Conservation (phyloP, 257 asterid species). For the Solanum pinnatisectum region DNA sequence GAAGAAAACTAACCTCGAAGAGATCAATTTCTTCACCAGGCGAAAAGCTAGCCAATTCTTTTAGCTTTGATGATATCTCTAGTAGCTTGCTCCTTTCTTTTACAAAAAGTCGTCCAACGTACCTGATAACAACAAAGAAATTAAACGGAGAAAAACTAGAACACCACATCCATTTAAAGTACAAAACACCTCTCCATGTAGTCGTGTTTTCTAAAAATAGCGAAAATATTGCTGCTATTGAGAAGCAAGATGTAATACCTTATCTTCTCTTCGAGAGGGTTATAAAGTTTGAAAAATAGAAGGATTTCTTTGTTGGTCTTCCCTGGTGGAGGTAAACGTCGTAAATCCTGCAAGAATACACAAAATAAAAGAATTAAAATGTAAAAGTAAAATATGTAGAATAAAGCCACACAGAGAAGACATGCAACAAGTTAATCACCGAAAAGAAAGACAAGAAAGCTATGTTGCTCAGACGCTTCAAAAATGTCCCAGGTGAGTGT, state of each 20-base stretch:
- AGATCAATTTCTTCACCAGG: constrained; percentile 69
- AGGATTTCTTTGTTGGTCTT: constrained; percentile 49
- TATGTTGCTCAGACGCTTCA: not conserved
- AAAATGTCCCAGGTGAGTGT: not conserved
- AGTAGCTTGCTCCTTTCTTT: constrained; percentile 43
- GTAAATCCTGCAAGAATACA: not conserved
- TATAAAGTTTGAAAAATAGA: constrained; percentile 59
- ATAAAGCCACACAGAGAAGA: not conserved
- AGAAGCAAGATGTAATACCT: constrained; percentile 19
- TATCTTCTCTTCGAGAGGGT: constrained; percentile 56
- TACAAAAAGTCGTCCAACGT: constrained; percentile 64
- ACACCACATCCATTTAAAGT: not conserved
- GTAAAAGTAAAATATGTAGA: not conserved
- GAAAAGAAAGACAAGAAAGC: not conserved
- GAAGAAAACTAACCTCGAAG: constrained; percentile 43
- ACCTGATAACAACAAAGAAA: constrained; percentile 26
- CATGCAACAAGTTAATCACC: not conserved
- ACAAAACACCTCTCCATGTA: not conserved
- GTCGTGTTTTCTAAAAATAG: not conserved
- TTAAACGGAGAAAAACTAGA: not conserved
- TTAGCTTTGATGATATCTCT: constrained; percentile 42
- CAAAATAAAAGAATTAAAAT: not conserved
- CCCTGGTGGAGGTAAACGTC: not conserved
- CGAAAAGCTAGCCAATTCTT: constrained; percentile 54
- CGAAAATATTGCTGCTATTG: not conserved